Base-by-base conservation (phyloP, 2,329 filamentous ascomycete genomes). In the Apiospora marii region DNA sequence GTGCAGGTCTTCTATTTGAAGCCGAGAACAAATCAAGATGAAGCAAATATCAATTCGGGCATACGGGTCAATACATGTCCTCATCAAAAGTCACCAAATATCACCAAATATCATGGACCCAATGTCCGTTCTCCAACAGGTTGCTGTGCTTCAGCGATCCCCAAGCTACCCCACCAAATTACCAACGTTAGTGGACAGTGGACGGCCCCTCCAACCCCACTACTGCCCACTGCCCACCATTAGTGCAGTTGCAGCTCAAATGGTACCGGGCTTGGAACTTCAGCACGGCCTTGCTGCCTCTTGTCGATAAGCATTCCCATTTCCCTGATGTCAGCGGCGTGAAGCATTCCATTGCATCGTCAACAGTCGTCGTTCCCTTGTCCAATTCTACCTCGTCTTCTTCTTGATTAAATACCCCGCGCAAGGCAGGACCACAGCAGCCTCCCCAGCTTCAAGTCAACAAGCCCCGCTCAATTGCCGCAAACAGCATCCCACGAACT, bases 301-400 rank as follows among this genome's bases (percentile, higher is more conserved):
- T 58, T 58, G 27, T 34, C 53, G 30, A 61, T 61, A 61, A 61
- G 53, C 53, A 61, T 37, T 61, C 34, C 53, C 53, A 61, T 37
- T 61, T 61, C 53, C 53, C 22, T 61, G 53, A 61, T 61, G 27
- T 58, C 27, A 37, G 27, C 30, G 22, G 8, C 30, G 34, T 22
- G 51, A 34, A 34, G 16, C 53, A 61, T 37, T 37, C 53, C 16
- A 37, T 61, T 37, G 22, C 30, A 16, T 61, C 30, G 53, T 61
- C 13, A 61, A 22, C 53, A 30, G 13, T 3, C 51, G 27, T 30
- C 27, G 2, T 30, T 30, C 27, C 30, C 30, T 61, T 61, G 6
- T 19, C 22, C 53, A 22, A 22, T 61, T 61, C 30, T 19, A 22
- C 10, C 30, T 30, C 30, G 34, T 37, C 30, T 34, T 61, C 13